These are phyloP conservation scores for Colletotrichum eleusines DNA, from an alignment of 2,329 filamentous ascomycete genomes.

Conservation along the genomic window DNA sequence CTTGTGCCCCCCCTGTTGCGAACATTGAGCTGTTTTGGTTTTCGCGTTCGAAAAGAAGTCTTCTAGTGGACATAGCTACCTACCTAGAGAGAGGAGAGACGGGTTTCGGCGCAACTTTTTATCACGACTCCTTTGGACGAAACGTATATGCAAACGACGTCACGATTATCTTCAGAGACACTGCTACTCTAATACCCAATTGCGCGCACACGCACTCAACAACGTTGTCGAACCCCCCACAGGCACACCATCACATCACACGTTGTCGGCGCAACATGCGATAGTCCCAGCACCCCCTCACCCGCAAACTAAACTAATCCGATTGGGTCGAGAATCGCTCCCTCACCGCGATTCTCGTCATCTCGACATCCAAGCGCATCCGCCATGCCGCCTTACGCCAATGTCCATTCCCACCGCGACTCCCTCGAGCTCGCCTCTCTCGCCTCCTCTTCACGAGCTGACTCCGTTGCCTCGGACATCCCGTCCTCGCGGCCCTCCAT, in stretches of 20 bases:
- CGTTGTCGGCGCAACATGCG: constrained; percentile 31
- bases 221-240: neutral
- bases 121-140: constrained; percentile 38
- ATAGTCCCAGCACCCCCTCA: constrained; percentile 25
- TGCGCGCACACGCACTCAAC: neutral
- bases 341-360: constrained; percentile 23
- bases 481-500: constrained; percentile 86
- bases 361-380: constrained; percentile 15
- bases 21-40: neutral
- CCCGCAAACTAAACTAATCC: constrained; percentile 23
- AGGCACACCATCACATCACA: neutral
- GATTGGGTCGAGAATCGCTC: constrained; percentile 24
- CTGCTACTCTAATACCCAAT: constrained; percentile 17
- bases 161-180: constrained; percentile 29
- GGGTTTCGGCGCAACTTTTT: constrained; percentile 34
- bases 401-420: constrained; percentile 72
- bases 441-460: constrained; percentile 81
- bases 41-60: constrained; percentile 4
- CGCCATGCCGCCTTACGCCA: constrained; percentile 54
- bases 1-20: neutral
- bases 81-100: constrained; percentile 14
- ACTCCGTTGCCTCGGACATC: constrained; percentile 68
- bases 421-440: constrained; percentile 96
- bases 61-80: constrained; percentile 22
- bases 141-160: constrained; percentile 40